phyloP scores from a whole-genome alignment of 805 yeast species.

The Wickerhamomyces subpelliculosus region DNA sequence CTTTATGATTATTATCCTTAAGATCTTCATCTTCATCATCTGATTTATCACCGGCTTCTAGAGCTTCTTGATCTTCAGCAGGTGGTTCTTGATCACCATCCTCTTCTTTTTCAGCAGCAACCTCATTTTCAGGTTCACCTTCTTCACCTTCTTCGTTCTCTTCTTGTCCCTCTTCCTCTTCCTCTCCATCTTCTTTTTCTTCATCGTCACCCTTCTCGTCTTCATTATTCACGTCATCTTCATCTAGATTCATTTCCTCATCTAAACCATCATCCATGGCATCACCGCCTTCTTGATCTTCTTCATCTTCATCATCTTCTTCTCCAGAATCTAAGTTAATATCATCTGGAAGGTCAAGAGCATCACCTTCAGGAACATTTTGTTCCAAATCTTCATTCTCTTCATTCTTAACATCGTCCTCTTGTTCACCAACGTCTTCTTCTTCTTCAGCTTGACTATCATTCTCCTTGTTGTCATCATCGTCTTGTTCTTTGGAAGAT shows the following conservation, averaged over 20 bases:
- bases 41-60: constrained; percentile 26
- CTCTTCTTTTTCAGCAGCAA: constrained; percentile 21
- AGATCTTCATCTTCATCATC: constrained; percentile 28
- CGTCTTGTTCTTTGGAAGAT: constrained; percentile 27
- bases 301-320: constrained; percentile 46
- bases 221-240: constrained; percentile 34
- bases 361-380: constrained; percentile 75
- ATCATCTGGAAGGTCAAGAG: constrained; percentile 88
- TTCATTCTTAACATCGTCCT: constrained; percentile 66
- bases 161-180: constrained; percentile 25
- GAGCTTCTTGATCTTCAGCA: constrained; percentile 23
- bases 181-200: constrained; percentile 32
- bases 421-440: constrained; percentile 77
- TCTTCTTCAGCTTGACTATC: constrained; percentile 53
- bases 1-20: constrained; percentile 22
- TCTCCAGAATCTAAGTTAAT: constrained; percentile 80
- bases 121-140: constrained; percentile 28
- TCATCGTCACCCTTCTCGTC: constrained; percentile 22
- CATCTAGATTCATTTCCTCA: constrained; percentile 42
- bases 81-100: constrained; percentile 22
- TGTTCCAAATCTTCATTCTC: constrained; percentile 65
- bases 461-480: constrained; percentile 37
- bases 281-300: constrained; percentile 28
- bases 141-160: constrained; percentile 21
- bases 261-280: constrained; percentile 28